A percentile compares a stretch with the other conserved stretches of the same genome.
Evolutionary conservation across 2,329 filamentous ascomycete genomes (phyloP).

Genomic region (Colletotrichum viniferum): DNA sequence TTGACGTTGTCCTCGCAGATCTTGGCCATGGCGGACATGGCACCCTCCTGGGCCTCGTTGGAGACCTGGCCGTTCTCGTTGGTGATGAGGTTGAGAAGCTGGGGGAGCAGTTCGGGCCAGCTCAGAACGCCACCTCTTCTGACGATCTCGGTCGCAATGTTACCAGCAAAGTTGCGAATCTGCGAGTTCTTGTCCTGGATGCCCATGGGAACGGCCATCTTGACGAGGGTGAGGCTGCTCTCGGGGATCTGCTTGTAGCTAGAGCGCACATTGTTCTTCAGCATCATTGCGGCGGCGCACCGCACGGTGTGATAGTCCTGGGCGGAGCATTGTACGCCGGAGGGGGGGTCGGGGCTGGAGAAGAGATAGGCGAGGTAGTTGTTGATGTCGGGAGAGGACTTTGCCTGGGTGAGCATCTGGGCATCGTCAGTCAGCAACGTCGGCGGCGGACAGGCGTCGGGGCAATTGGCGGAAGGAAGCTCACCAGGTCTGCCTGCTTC

Average conservation of each 20-base stretch:
- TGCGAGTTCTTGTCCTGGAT: conserved; percentile 82
- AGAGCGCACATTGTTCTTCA: conserved; percentile 89
- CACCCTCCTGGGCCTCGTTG: conserved; percentile 82
- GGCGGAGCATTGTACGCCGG: conserved; percentile 61
- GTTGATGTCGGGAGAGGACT: conserved; percentile 88
- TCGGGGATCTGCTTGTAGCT: conserved; percentile 79
- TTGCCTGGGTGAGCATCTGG: conserved; percentile 93
- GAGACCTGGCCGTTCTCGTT: conserved; percentile 73
- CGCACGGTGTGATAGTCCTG: conserved; percentile 77
- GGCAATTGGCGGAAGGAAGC: conserved; percentile 31
- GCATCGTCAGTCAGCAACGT: conserved; percentile 24
- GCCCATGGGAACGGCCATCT: conserved; percentile 76
- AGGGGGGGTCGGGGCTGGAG: conserved; percentile 69
- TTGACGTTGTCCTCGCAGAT: conserved; percentile 96
- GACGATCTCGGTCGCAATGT: conserved; percentile 92
- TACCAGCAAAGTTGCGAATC: conserved; percentile 89
- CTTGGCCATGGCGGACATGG: conserved; percentile 90
- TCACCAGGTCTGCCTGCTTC: conserved; percentile 87
- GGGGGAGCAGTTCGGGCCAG: conserved; percentile 89
- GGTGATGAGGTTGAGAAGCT: conserved; percentile 78
- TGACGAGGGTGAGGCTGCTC: conserved; percentile 76
- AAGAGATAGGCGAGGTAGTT: conserved; percentile 96
- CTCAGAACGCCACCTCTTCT: conserved; percentile 82
- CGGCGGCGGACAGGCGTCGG: background rate
- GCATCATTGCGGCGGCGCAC: conserved; percentile 87